phyloP scores from a whole-genome alignment of 176 grass and related monocot species.

The Metroxylon sagu region DNA sequence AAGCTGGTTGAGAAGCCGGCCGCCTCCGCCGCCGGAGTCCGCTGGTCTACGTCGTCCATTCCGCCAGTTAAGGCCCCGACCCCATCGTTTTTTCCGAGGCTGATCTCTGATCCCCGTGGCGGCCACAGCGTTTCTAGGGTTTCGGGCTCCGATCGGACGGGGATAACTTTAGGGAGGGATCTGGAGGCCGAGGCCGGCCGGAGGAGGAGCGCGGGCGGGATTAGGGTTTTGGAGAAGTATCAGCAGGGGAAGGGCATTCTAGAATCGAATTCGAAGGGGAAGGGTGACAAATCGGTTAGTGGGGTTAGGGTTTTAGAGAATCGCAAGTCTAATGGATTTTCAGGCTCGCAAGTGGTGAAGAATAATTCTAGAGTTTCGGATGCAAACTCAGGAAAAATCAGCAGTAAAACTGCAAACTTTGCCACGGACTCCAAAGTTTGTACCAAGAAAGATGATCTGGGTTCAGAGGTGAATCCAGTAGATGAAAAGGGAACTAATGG shows the following conservation, averaged over 20 bases:
- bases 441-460: conserved; percentile 23
- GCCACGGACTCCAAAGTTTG: not conserved
- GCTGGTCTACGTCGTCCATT: conserved; percentile 76
- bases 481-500: conserved; percentile 4
- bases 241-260: conserved; percentile 3
- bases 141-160: conserved; percentile 32
- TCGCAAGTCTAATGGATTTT: conserved; percentile 18
- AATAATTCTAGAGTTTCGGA: not conserved
- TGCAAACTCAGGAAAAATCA: conserved; percentile 1
- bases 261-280: not conserved
- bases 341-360: conserved; percentile 16
- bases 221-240: conserved; percentile 38
- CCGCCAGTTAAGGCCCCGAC: conserved; percentile 51
- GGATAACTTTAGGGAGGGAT: conserved; percentile 32
- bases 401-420: too few relatives aligned
- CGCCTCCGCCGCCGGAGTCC: conserved; percentile 14
- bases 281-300: conserved; percentile 29
- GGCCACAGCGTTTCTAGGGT: conserved; percentile 13
- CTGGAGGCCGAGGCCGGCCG: conserved; percentile 23
- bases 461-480: conserved; percentile 5
- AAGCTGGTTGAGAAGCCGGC: conserved; percentile 20
- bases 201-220: conserved; percentile 40
- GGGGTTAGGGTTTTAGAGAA: conserved; percentile 11
- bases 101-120: conserved; percentile 26
- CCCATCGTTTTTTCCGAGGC: conserved; percentile 40